Evolutionary conservation across 225 moss, liverwort and hornwort genomes (phyloP).

Genomic region (Thuidium tamariscinum): DNA sequence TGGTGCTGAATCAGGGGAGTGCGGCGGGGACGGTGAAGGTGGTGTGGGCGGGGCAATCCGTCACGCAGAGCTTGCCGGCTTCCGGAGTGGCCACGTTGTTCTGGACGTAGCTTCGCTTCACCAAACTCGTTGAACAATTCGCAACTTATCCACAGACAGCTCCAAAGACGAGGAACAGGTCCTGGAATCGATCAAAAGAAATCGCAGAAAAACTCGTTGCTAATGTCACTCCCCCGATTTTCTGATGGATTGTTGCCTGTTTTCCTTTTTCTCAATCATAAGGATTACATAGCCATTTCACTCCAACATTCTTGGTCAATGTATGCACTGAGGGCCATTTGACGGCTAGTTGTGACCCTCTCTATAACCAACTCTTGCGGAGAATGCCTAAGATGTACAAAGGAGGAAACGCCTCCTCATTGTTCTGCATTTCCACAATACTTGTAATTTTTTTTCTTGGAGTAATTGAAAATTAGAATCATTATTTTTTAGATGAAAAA

Average conservation of each 20-base stretch:
- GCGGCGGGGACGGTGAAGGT: conserved; percentile 18
- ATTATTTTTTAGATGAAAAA: neutral
- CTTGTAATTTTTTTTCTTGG: neutral
- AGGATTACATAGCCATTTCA: neutral
- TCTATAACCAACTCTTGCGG: neutral
- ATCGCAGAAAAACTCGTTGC: neutral
- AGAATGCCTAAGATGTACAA: neutral
- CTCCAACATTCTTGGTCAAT: neutral
- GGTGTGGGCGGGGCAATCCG: conserved; percentile 11
- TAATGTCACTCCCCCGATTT: neutral
- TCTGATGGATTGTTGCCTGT: neutral
- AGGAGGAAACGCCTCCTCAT: accelerated
- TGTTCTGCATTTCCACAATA: neutral
- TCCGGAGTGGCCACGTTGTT: conserved; percentile 29
- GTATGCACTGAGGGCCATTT: neutral
- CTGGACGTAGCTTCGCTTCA: neutral
- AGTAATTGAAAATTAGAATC: neutral
- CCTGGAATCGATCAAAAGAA: neutral
- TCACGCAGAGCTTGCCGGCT: conserved; percentile 24
- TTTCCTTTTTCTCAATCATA: neutral
- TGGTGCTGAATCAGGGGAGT: conserved; percentile 23
- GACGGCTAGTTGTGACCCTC: neutral
- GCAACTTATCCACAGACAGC: neutral
- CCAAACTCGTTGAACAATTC: neutral
- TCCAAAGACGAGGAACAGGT: neutral